A percentile compares a stretch with the other conserved stretches of the same genome.
These are phyloP conservation scores for Coelastrella sp. DNA, from an alignment of 139 green algal species.

Conservation along the genomic window DNA sequence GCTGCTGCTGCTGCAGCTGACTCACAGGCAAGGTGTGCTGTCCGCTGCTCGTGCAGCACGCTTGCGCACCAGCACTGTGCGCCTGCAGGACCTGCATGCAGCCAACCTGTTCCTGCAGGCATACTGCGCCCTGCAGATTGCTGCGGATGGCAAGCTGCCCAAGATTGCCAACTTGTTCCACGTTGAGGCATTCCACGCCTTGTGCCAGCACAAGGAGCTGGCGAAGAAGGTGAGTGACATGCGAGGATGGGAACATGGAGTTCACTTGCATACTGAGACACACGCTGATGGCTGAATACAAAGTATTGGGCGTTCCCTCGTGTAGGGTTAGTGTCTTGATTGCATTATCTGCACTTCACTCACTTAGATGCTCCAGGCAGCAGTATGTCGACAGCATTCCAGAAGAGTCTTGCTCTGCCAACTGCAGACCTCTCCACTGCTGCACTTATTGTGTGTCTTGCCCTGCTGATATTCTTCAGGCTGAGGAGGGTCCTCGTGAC, in stretches of 20 bases:
- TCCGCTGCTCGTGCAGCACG: neutral
- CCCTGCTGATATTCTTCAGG: neutral
- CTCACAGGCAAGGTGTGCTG: slow-evolving; percentile 3
- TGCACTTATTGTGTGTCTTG: neutral
- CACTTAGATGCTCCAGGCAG: no score
- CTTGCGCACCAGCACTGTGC: neutral
- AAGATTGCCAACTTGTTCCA: slow-evolving; percentile 38
- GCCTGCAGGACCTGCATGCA: slow-evolving; percentile 34
- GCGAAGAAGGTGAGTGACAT: slow-evolving; percentile 13
- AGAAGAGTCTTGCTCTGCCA: no score
- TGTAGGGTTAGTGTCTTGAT: no score
- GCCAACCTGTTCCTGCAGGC: slow-evolving; percentile 49
- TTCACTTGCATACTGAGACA: neutral
- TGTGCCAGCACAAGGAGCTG: slow-evolving; percentile 32
- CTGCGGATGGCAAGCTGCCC: slow-evolving; percentile 39
- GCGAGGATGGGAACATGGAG: neutral
- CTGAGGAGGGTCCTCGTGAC: neutral
- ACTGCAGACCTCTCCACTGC: neutral
- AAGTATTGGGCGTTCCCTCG: no score
- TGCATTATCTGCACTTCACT: no score
- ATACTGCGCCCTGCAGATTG: slow-evolving; percentile 17
- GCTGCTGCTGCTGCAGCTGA: slow-evolving; percentile 42
- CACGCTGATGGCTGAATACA: neutral
- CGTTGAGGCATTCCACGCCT: slow-evolving; percentile 37
- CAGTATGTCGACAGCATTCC: no score